Percentiles rank a stretch among this genome's conserved stretches.
Evolutionary conservation across 1,284 basidiomycete genomes (phyloP).

Genomic region (Trametes sp.): DNA sequence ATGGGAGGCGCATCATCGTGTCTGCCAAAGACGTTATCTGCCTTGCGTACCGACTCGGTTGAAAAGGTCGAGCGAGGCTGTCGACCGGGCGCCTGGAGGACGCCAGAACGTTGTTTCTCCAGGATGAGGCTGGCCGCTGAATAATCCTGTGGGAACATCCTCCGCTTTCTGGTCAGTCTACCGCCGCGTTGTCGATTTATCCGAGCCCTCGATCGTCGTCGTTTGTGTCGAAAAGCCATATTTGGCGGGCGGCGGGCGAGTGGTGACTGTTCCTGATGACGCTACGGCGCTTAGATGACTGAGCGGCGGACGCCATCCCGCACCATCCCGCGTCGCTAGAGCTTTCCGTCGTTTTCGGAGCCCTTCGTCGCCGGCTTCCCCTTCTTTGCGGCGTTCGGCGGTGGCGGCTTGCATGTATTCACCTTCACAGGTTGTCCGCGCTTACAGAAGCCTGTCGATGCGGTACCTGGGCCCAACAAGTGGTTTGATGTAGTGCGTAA

Average conservation of each 20-base stretch:
- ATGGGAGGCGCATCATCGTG: slow-evolving; percentile 23
- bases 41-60: not conserved
- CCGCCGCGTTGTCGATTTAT: not conserved
- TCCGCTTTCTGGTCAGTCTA: not conserved
- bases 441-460: too few relatives aligned
- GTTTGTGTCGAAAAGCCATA: not conserved
- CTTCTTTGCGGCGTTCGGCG: not conserved
- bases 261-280: not conserved
- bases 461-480: too few relatives aligned
- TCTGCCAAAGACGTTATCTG: not conserved
- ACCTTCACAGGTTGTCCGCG: too few relatives aligned
- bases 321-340: too few relatives aligned
- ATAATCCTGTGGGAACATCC: slow-evolving; percentile 6
- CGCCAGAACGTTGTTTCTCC: not conserved
- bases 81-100: not conserved
- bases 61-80: too few relatives aligned
- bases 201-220: not conserved
- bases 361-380: not conserved
- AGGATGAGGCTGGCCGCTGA: not conserved
- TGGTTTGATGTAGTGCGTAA: too few relatives aligned
- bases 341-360: not conserved
- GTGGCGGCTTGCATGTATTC: too few relatives aligned
- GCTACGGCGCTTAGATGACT: not conserved
- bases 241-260: not conserved
- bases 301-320: too few relatives aligned